Evolutionary conservation across 176 grass and related monocot genomes (phyloP).

Genomic region (Triticum timopheevii): DNA sequence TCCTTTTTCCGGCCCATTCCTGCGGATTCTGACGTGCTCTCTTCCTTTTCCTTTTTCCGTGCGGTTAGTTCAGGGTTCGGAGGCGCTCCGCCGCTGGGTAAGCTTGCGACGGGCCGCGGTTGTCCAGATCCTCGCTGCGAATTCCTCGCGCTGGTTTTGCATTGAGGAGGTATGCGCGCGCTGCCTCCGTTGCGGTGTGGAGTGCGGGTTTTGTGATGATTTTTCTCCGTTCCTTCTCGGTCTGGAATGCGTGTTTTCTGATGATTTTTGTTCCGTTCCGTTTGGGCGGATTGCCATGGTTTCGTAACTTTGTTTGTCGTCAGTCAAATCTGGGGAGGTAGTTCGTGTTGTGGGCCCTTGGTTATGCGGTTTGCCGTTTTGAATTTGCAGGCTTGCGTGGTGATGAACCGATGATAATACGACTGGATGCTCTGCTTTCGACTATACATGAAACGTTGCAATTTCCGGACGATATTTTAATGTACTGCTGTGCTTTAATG

Average conservation of each 20-base stretch:
- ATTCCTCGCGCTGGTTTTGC: background rate
- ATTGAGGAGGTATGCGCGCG: background rate
- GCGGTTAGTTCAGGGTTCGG: background rate
- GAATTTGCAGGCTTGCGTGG: background rate
- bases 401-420: background rate
- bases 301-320: background rate
- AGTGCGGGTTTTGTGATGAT: background rate
- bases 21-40: background rate
- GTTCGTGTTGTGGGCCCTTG: background rate
- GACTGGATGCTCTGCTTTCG: background rate
- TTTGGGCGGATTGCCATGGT: background rate
- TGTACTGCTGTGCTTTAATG: background rate
- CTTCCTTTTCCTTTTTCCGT: background rate
- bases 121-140: background rate
- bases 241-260: background rate
- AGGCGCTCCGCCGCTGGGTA: background rate
- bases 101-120: background rate
- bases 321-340: background rate
- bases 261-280: background rate
- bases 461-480: background rate
- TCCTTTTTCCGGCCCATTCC: background rate
- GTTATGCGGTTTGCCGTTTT: background rate
- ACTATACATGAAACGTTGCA: constrained; percentile 6
- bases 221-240: background rate
- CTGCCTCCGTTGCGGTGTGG: background rate